Base-by-base conservation (phyloP, 2,329 filamentous ascomycete species). In the Xylariaceae sp. region DNA sequence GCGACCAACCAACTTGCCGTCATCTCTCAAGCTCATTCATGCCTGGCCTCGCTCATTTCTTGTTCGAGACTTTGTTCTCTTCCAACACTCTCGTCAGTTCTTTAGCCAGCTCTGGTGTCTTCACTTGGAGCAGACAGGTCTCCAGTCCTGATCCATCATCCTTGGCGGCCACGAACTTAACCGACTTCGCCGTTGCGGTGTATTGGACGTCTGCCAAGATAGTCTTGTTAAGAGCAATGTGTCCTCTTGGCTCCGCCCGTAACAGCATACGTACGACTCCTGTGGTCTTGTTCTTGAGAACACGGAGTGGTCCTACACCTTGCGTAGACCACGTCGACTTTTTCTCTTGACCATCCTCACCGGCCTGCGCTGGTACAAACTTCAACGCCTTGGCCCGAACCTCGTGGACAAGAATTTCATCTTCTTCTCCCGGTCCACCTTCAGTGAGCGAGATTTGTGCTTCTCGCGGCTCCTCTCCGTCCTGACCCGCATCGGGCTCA, bases 201-300 rank as follows among this genome's bases (percentile, higher is more conserved):
- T 92, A 92, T 4, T 78, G 77, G 55, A 86, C 74, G n/a, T 80
- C 76, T 1, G 83, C 76, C 39, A 90, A 74, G 53, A 92, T 73
- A 17, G 78, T 74, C 66, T 87, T 83, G 75, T 95, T 95, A 68
- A 95, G 76, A 2, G 88, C 82, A 51, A 93, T 78, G 45, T 88
- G 83, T 13, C 90, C 90, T 63, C 86, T 82, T 0, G 89, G 89
- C 64, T 92, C 88, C n/a, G 84, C 84, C 53, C 90, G 85, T 62
- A 92, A 75, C 17, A 95, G 75, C 51, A 94, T 76, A 47, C 90
- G 84, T 3, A 86, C 82, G 34, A 81, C 79, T 17, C 82, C 84
- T 0, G 85, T 89, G 13, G 80, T 79, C 71, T 89, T 88, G 76
- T 93, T 82, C 73, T 88, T 88, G 62, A 95, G 78, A 11, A 96